Percentiles rank a stretch among this genome's conserved stretches.
phyloP scores from a whole-genome alignment of 163 green algal genomes.

The Trebouxia gelatinosa region DNA sequence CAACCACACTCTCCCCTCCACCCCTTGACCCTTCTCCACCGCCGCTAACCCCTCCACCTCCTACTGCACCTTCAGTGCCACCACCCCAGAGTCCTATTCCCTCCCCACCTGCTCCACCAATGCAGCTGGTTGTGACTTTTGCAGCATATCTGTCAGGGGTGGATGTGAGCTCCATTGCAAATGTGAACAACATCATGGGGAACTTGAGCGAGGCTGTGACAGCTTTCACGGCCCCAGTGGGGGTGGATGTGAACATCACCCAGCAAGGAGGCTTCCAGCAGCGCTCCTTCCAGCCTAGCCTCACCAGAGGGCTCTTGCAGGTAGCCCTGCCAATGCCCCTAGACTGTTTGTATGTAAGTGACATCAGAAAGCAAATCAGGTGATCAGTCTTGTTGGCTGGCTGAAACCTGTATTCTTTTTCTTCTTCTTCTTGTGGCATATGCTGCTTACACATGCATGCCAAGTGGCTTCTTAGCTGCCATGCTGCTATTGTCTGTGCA shows the following conservation, averaged over 20 bases:
- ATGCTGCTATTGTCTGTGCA: no score
- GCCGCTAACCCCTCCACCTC: background rate
- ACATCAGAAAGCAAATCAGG: no score
- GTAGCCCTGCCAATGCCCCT: no score
- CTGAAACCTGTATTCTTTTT: no score
- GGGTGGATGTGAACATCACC: slow-evolving; percentile 1
- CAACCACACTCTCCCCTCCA: background rate
- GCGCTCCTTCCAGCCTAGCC: slow-evolving; percentile 3
- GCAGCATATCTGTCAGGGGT: background rate
- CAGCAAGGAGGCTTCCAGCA: slow-evolving; percentile 10
- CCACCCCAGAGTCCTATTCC: background rate
- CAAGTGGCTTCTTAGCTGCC: no score
- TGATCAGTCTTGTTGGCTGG: no score
- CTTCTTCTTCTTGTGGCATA: no score
- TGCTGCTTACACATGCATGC: no score
- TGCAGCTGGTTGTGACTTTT: slow-evolving; percentile 6
- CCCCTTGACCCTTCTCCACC: background rate
- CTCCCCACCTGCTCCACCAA: background rate
- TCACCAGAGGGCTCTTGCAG: background rate
- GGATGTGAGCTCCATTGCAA: slow-evolving; percentile 5
- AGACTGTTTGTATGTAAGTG: no score
- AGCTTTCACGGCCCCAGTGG: background rate
- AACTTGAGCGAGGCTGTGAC: slow-evolving; percentile 17
- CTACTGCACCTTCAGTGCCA: background rate
- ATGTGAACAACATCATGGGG: slow-evolving; percentile 22